A percentile compares a stretch with the other conserved stretches of the same genome.
phyloP scores from a whole-genome alignment of 2,329 filamentous ascomycete species.

The Nannizziopsis arthrosporioides region DNA sequence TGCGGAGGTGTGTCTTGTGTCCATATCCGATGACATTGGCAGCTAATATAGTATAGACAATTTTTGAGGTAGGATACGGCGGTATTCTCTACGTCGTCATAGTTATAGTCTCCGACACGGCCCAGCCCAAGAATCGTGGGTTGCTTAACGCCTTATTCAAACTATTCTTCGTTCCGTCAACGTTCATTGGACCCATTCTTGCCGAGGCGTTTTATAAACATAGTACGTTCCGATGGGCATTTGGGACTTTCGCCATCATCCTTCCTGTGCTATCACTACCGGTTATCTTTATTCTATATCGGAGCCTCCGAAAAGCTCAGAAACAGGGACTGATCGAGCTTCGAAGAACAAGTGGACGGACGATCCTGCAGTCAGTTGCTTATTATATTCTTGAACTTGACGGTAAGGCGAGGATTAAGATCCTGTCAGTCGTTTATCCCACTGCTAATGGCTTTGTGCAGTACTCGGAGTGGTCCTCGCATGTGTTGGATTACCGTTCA shows the following conservation, averaged over 20 bases:
- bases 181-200: slow-evolving; percentile 38
- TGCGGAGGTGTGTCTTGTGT: slow-evolving; percentile 37
- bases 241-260: slow-evolving; percentile 51
- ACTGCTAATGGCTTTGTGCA: slow-evolving; percentile 5
- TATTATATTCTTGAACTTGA: slow-evolving; percentile 19
- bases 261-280: slow-evolving; percentile 46
- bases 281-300: slow-evolving; percentile 42
- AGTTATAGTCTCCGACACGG: slow-evolving; percentile 52
- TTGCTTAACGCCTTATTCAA: slow-evolving; percentile 46
- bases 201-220: slow-evolving; percentile 41
- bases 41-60: slow-evolving; percentile 18
- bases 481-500: slow-evolving; percentile 22
- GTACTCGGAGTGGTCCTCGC: slow-evolving; percentile 24
- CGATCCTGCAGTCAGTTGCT: slow-evolving; percentile 13
- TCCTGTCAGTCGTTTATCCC: too few relatives aligned
- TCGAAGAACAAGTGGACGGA: slow-evolving; percentile 8
- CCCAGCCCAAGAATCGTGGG: slow-evolving; percentile 45
- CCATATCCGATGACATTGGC: not conserved
- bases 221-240: slow-evolving; percentile 51
- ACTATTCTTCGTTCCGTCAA: slow-evolving; percentile 37
- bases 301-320: slow-evolving; percentile 45
- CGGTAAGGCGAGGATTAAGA: slow-evolving; percentile 2
- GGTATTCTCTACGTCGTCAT: slow-evolving; percentile 45
- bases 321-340: slow-evolving; percentile 19
- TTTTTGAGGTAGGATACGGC: slow-evolving; percentile 46